phyloP scores from a whole-genome alignment of 2,329 filamentous ascomycete species.

The Aspergillus jensenii region DNA sequence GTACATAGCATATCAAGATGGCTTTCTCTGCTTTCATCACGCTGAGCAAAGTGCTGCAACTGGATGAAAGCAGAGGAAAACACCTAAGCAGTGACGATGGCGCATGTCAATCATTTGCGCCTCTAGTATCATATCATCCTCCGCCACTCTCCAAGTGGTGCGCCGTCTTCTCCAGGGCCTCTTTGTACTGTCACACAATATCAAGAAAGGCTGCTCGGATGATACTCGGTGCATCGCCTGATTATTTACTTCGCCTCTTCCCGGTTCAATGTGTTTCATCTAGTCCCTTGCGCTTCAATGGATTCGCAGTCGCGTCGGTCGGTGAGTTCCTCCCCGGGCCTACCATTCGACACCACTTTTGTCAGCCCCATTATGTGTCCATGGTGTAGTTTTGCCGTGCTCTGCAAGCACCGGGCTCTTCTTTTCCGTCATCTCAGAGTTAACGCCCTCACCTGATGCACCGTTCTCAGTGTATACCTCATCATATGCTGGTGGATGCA shows the following conservation, averaged over 20 bases:
- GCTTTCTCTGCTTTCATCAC: neutral
- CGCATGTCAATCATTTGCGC: neutral
- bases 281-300: constrained; percentile 35
- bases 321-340: constrained; percentile 18
- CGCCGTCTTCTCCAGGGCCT: neutral
- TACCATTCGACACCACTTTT: constrained; percentile 29
- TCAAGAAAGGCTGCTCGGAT: neutral
- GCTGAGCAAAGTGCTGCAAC: neutral
- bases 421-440: constrained; percentile 13
- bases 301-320: constrained; percentile 23
- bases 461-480: constrained; percentile 21
- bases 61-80: neutral
- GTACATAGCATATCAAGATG: constrained; percentile 11
- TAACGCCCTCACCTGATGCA: constrained; percentile 30
- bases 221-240: neutral
- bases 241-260: neutral
- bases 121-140: neutral
- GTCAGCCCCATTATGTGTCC: constrained; percentile 26
- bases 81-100: neutral
- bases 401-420: constrained; percentile 6
- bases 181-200: neutral
- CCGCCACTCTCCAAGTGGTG: neutral
- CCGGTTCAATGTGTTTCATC: constrained; percentile 13
- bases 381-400: constrained; percentile 11
- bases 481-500: constrained; percentile 32